Percentiles rank a stretch among this genome's conserved stretches.
Conservation (phyloP, 331 rosid genomes). For the Malus hybrid region DNA sequence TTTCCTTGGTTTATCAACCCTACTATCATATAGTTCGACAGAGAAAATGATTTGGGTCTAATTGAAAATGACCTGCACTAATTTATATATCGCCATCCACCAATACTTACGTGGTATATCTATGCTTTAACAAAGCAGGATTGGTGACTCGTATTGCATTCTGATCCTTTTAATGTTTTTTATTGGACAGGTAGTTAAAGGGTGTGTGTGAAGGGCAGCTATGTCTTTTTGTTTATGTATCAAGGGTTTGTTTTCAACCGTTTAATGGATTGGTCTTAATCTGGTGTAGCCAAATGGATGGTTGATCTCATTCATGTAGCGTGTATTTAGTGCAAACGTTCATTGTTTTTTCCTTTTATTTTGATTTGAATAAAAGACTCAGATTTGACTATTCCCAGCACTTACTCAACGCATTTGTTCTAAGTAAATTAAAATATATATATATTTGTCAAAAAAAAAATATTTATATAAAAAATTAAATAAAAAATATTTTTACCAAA, state of each 20-base stretch:
- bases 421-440: too few species aligned
- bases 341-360: neutral
- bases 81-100: neutral
- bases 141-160: neutral
- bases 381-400: neutral
- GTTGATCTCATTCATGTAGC: neutral
- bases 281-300: neutral
- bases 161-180: neutral
- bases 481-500: too few species aligned
- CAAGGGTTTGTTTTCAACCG: neutral
- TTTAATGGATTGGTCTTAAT: neutral
- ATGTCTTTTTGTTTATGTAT: neutral
- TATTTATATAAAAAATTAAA: too few species aligned
- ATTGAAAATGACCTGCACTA: neutral
- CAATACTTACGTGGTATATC: too few species aligned
- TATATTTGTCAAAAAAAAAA: too few species aligned
- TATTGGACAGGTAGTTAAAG: conserved; percentile 13
- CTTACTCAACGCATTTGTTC: neutral
- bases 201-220: neutral
- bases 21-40: neutral
- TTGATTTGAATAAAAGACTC: neutral
- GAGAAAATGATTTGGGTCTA: neutral
- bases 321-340: neutral
- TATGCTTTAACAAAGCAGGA: neutral
- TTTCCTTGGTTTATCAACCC: neutral